A percentile compares a stretch with the other conserved stretches of the same genome.
Evolutionary conservation across 1,284 basidiomycete genomes (phyloP).

Genomic region (Leccinum angustisporum): DNA sequence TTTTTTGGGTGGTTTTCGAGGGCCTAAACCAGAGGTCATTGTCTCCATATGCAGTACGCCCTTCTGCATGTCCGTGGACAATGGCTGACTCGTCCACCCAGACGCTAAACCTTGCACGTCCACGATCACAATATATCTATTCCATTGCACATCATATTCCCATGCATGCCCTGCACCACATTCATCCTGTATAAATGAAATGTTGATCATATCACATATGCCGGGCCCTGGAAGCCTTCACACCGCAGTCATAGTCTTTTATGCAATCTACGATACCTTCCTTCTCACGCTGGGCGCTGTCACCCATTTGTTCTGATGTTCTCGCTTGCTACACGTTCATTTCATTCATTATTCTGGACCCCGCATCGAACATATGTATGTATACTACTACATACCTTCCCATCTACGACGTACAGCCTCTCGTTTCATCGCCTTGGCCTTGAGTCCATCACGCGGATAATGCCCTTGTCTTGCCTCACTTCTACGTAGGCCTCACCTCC

Average conservation of each 20-base stretch:
- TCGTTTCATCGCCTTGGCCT: conserved; percentile 16
- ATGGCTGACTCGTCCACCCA: conserved; percentile 11
- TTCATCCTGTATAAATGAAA: conserved; percentile 20
- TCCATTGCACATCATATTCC: conserved; percentile 19
- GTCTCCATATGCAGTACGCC: conserved; percentile 12
- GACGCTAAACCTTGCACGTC: conserved; percentile 10
- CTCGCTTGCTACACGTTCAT: conserved; percentile 10
- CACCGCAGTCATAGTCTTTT: conserved; percentile 3
- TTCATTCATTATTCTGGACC: conserved; percentile 21
- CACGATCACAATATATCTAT: conserved; percentile 25
- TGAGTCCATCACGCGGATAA: background rate
- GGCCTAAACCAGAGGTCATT: conserved; percentile 22
- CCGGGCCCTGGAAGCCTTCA: background rate
- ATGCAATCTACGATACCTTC: conserved; percentile 24
- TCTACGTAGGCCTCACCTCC: background rate
- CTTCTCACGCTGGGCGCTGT: conserved; percentile 4
- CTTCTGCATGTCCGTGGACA: background rate
- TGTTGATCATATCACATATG: conserved; percentile 18
- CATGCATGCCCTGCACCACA: conserved; percentile 25
- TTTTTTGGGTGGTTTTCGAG: conserved; percentile 25
- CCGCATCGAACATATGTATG: conserved; percentile 17
- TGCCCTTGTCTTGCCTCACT: background rate
- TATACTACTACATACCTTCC: conserved; percentile 8
- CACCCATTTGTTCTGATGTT: background rate
- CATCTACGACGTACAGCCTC: background rate